A percentile compares a stretch with the other conserved stretches of the same genome.
These are phyloP conservation scores for Lablab purpureus DNA, from an alignment of 306 rosid species.

Conservation along the genomic window DNA sequence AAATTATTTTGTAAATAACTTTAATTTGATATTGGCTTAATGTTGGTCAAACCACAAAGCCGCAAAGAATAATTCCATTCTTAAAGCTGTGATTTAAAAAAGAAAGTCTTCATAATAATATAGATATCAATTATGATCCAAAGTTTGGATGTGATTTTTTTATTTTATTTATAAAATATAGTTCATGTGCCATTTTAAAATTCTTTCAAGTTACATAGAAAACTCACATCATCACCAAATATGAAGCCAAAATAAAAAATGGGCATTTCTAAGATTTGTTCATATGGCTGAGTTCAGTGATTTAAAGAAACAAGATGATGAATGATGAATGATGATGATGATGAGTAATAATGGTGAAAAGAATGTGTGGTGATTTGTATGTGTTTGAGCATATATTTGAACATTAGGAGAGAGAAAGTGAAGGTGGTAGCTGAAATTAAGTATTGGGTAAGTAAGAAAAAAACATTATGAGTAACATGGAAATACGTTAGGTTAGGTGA, in stretches of 20 bases:
- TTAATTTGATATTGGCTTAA: background rate
- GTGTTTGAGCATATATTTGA: background rate
- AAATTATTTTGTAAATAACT: background rate
- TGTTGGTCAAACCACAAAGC: conserved; percentile 16
- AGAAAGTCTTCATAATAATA: background rate
- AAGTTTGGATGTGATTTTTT: background rate
- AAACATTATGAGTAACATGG: background rate
- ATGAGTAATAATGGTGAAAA: background rate
- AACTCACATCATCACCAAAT: background rate
- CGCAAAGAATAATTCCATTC: background rate
- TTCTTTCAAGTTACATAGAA: background rate
- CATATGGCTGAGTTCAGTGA: background rate
- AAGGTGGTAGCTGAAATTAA: conserved; percentile 6
- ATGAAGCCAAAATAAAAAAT: background rate
- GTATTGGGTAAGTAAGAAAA: background rate
- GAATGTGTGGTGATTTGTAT: background rate
- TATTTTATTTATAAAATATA: no score
- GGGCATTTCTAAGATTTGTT: background rate
- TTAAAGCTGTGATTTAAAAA: background rate
- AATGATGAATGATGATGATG: background rate
- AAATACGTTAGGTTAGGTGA: conserved; percentile 2
- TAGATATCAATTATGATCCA: background rate
- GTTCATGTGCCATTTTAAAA: background rate
- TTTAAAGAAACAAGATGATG: background rate
- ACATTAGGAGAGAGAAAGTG: background rate